Evolutionary conservation across 441 rosid species (phyloP).

Genomic region (Aleurites moluccanus): DNA sequence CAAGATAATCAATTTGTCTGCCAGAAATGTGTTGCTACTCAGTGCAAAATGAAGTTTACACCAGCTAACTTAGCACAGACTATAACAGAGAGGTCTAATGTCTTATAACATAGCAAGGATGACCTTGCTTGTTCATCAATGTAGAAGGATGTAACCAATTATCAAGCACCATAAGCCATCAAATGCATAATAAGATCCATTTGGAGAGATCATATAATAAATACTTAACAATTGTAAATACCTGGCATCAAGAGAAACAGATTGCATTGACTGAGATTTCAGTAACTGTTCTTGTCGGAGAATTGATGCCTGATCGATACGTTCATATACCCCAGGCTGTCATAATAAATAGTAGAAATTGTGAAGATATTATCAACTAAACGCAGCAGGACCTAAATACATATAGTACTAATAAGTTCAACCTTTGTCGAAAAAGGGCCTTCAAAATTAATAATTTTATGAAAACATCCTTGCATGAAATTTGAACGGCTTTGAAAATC

Average conservation of each 20-base stretch:
- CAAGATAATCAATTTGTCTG: constrained; percentile 98
- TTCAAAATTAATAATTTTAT: background rate
- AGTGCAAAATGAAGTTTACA: constrained; percentile 60
- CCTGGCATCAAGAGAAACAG: constrained; percentile 79
- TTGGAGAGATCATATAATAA: constrained; percentile 17
- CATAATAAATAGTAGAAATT: constrained; percentile 21
- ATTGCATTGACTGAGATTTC: constrained; percentile 72
- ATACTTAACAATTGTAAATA: constrained; percentile 33
- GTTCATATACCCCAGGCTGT: constrained; percentile 77
- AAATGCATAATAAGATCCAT: constrained; percentile 26
- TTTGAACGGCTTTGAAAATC: background rate
- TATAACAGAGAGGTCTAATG: constrained; percentile 26
- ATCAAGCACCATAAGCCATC: constrained; percentile 20
- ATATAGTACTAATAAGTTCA: background rate
- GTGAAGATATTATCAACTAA: constrained; percentile 17
- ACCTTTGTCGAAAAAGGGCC: background rate
- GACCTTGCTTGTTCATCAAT: constrained; percentile 30
- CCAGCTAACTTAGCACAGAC: constrained; percentile 44
- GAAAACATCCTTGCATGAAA: background rate
- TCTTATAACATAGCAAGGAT: constrained; percentile 26
- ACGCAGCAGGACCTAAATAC: background rate
- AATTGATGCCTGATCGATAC: constrained; percentile 73
- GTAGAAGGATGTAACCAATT: constrained; percentile 4
- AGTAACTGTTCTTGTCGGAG: constrained; percentile 83
- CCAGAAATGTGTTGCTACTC: constrained; percentile 93